These are phyloP conservation scores for Exidia glandulosa DNA, from an alignment of 768 basidiomycete genomes.

Conservation along the genomic window DNA sequence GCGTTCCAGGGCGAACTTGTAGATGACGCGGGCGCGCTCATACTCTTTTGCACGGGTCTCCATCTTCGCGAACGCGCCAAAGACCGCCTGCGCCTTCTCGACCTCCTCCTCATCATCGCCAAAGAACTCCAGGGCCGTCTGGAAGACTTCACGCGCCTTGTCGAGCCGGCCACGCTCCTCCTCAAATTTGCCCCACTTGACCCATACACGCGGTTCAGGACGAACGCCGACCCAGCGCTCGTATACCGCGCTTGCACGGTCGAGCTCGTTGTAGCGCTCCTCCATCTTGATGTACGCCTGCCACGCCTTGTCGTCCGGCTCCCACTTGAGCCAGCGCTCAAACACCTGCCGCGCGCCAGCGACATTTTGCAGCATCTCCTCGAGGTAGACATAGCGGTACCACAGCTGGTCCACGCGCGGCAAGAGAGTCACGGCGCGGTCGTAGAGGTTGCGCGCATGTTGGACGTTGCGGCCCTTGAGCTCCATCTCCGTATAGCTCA, in stretches of 20 bases:
- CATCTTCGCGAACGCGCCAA: constrained; percentile 92
- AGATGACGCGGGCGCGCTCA: constrained; percentile 92
- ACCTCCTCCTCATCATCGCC: constrained; percentile 82
- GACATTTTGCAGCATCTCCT: constrained; percentile 92
- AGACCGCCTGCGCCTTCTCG: constrained; percentile 85
- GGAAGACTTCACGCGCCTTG: constrained; percentile 79
- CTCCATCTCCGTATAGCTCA: constrained; percentile 84
- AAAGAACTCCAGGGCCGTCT: constrained; percentile 82
- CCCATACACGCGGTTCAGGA: constrained; percentile 54
- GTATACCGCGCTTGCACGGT: constrained; percentile 85
- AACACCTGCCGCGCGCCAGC: constrained; percentile 96
- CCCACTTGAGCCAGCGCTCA: constrained; percentile 99
- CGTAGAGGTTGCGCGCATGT: constrained; percentile 93
- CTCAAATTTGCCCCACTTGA: constrained; percentile 56
- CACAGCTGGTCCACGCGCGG: constrained; percentile 95
- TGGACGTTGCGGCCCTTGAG: constrained; percentile 96
- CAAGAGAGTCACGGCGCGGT: constrained; percentile 91
- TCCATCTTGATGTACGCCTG: constrained; percentile 99
- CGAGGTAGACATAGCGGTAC: constrained; percentile 99
- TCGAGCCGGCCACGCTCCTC: constrained; percentile 49
- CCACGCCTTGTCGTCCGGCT: constrained; percentile 99
- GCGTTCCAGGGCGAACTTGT: constrained; percentile 96
- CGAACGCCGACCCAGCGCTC: constrained; percentile 64
- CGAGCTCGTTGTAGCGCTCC: constrained; percentile 81
- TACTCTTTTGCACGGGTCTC: constrained; percentile 93